A percentile compares a stretch with the other conserved stretches of the same genome.
Conservation (phyloP, 345 rosid species). For the Hibiscus syriacus region DNA sequence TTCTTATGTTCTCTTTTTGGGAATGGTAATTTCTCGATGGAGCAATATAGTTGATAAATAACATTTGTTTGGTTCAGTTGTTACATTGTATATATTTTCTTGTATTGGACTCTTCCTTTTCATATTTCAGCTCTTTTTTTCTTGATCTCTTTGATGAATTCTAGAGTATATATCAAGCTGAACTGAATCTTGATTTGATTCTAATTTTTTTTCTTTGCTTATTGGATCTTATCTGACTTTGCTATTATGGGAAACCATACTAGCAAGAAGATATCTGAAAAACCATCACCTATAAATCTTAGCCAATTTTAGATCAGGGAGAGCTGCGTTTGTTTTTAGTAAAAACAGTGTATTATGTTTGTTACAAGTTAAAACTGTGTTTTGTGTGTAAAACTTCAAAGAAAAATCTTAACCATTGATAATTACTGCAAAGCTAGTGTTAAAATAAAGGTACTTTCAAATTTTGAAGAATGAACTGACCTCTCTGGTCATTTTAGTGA, state of each 20-base stretch:
- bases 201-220: not conserved
- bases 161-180: not conserved
- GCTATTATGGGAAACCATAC: slow-evolving; percentile 57
- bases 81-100: not conserved
- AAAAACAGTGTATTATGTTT: not conserved
- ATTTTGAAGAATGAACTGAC: not conserved
- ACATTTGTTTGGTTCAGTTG: not conserved
- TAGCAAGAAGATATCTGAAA: slow-evolving; percentile 39
- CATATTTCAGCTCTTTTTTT: not conserved
- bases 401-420: not conserved
- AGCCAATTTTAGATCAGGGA: not conserved
- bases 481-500: not conserved
- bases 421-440: not conserved
- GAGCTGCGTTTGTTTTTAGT: not conserved
- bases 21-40: not conserved
- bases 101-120: not conserved
- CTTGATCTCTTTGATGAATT: not conserved
- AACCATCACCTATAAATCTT: slow-evolving; percentile 19
- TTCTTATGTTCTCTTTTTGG: not conserved
- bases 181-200: slow-evolving; percentile 14
- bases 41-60: not conserved
- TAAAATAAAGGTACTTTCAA: too few relatives aligned
- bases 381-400: not conserved
- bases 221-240: slow-evolving; percentile 4
- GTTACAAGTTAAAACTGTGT: not conserved